These are phyloP conservation scores for Exophiala mesophila DNA, from an alignment of 2,329 filamentous ascomycete species.

Conservation along the genomic window DNA sequence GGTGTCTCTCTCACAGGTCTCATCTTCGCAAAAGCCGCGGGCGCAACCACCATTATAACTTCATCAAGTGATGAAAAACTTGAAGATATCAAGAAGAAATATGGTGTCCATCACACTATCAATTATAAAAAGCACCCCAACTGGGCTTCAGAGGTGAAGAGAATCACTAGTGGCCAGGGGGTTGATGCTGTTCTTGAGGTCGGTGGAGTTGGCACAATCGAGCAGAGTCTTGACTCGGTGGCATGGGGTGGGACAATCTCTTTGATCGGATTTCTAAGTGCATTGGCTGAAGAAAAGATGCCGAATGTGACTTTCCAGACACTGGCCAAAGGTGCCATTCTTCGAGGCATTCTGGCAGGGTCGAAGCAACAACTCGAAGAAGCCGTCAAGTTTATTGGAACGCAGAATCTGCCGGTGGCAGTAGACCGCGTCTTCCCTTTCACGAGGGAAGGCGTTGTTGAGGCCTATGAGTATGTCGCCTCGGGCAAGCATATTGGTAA, in stretches of 20 bases:
- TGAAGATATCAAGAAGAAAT: constrained; percentile 30
- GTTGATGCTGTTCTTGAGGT: constrained; percentile 41
- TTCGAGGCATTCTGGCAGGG: constrained; percentile 59
- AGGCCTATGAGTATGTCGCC: constrained; percentile 40
- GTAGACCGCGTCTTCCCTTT: constrained; percentile 37
- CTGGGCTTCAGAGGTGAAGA: constrained; percentile 44
- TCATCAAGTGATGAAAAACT: constrained; percentile 50
- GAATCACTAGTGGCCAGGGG: constrained; percentile 42
- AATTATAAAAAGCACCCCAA: constrained; percentile 46
- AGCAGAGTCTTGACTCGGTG: constrained; percentile 44
- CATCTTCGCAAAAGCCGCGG: constrained; percentile 45
- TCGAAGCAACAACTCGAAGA: constrained; percentile 51
- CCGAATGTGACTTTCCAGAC: constrained; percentile 57
- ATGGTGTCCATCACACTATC: constrained; percentile 44
- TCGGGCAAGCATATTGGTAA: constrained; percentile 43
- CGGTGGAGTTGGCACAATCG: constrained; percentile 39
- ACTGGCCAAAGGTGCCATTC: constrained; percentile 46
- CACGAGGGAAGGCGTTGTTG: constrained; percentile 33
- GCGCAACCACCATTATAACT: constrained; percentile 45
- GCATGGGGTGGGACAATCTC: constrained; percentile 43
- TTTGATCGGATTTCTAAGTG: constrained; percentile 28
- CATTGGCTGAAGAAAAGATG: constrained; percentile 47
- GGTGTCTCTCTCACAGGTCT: constrained; percentile 44
- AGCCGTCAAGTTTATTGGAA: constrained; percentile 41
- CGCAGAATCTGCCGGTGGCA: constrained; percentile 32